A percentile compares a stretch with the other conserved stretches of the same genome.
phyloP scores from a whole-genome alignment of 345 rosid genomes.

The Eucalyptus polybractea region DNA sequence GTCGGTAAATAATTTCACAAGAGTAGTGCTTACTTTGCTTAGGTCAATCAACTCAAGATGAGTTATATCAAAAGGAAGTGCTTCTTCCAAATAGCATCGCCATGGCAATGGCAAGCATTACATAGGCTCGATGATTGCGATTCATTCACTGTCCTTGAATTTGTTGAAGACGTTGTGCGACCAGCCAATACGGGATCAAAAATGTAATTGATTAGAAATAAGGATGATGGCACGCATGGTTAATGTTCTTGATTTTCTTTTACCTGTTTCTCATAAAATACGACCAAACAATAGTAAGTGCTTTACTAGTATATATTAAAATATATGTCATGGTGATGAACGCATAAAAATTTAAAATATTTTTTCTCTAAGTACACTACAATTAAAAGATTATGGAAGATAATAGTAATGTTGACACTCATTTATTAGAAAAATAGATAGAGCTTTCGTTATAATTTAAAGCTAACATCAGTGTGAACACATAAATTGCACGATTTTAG shows the following conservation, averaged over 20 bases:
- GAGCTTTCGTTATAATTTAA: not conserved
- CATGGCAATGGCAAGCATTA: too few species aligned
- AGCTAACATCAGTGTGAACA: not conserved
- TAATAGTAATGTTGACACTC: accelerated
- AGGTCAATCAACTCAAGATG: not conserved
- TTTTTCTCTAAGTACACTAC: not conserved
- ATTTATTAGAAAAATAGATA: not conserved
- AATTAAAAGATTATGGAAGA: not conserved
- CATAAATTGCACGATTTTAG: not conserved
- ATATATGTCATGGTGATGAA: not conserved
- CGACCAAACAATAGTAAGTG: not conserved
- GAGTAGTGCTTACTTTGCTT: not conserved
- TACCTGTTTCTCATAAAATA: not conserved
- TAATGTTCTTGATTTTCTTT: not conserved
- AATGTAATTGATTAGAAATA: too few species aligned
- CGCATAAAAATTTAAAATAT: not conserved
- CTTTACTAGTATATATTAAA: too few species aligned
- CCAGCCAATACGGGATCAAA: too few species aligned
- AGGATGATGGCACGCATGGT: accelerated
- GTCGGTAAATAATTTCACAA: not conserved
- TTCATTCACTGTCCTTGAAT: too few species aligned
- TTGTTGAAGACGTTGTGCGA: too few species aligned
- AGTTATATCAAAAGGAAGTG: not conserved
- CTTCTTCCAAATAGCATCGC: too few species aligned
- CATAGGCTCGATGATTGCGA: too few species aligned